Conservation (phyloP, 169 alveolate genomes). For the Plasmodium gonderi region DNA sequence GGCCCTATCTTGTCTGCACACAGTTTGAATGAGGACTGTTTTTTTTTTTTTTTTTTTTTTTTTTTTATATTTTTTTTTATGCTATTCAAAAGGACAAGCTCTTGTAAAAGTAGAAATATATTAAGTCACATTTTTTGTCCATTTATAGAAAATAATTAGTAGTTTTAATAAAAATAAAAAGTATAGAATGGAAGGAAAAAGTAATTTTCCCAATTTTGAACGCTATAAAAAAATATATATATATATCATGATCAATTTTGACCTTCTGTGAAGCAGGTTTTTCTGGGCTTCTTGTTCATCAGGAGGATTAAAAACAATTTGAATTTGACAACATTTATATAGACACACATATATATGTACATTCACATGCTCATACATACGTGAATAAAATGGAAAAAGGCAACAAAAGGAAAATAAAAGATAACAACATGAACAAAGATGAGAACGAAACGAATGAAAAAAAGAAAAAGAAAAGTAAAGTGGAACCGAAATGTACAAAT, state of each 20-base stretch:
- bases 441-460: constrained; percentile 27
- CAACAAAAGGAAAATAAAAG: constrained; percentile 38
- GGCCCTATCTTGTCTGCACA: neutral
- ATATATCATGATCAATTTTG: neutral
- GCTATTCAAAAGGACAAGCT: neutral
- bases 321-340: neutral
- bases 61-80: neutral
- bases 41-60: neutral
- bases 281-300: neutral
- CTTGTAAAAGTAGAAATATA: neutral
- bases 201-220: neutral
- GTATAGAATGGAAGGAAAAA: neutral
- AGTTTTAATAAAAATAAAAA: neutral
- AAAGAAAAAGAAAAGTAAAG: constrained; percentile 34
- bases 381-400: constrained; percentile 29
- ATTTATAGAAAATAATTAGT: neutral
- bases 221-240: neutral
- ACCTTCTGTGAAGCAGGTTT: neutral
- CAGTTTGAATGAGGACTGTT: neutral
- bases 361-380: neutral
- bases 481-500: constrained; percentile 32
- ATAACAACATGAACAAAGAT: neutral
- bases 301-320: neutral
- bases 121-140: neutral
- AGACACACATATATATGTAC: neutral